Conservation (phyloP, 768 basidiomycete species). For the Lentinula sp. region DNA sequence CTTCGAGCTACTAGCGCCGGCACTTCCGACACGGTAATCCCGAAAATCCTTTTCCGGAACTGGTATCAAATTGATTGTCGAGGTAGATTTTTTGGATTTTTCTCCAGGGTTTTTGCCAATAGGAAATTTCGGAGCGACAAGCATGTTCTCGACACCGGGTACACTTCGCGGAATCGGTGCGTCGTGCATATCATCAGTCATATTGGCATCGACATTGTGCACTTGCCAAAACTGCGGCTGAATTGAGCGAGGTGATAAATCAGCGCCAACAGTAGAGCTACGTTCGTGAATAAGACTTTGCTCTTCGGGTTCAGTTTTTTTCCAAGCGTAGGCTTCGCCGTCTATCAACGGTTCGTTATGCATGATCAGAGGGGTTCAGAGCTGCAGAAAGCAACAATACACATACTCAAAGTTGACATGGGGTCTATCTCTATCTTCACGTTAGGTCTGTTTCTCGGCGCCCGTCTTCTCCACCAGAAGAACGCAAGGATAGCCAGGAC, state of each 20-base stretch:
- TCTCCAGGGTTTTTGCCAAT: background rate
- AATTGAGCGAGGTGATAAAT: background rate
- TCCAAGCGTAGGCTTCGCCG: background rate
- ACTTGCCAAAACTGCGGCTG: slow-evolving; percentile 4
- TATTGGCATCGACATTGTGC: background rate
- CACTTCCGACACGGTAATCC: background rate
- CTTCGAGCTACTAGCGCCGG: background rate
- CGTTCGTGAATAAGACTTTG: background rate
- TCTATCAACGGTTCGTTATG: background rate
- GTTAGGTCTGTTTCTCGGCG: background rate
- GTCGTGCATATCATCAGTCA: background rate
- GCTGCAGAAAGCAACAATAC: background rate
- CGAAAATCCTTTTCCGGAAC: background rate
- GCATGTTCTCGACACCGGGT: background rate
- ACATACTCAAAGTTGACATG: slow-evolving; percentile 1
- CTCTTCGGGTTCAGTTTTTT: background rate
- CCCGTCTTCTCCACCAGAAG: slow-evolving; percentile 1
- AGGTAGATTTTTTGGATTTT: background rate
- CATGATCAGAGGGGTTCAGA: background rate
- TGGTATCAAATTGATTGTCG: background rate
- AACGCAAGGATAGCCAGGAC: background rate
- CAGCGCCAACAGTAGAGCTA: background rate
- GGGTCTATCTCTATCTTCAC: slow-evolving; percentile 3
- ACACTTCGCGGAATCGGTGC: background rate
- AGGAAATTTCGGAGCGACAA: background rate